Conservation (phyloP, 352 stramenopile genomes). For the Phytophthora sansomeana region DNA sequence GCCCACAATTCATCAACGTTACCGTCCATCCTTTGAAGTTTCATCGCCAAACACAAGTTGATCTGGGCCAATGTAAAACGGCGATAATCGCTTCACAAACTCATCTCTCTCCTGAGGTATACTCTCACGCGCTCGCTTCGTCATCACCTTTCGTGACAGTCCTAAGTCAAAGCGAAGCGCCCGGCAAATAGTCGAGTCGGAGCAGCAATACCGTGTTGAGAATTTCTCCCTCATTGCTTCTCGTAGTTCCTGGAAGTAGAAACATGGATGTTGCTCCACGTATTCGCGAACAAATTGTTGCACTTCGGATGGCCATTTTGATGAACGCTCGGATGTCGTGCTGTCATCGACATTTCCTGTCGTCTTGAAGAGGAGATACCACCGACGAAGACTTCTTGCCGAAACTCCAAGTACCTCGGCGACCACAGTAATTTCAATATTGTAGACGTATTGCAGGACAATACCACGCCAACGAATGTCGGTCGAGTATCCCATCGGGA, state of each 20-base stretch:
- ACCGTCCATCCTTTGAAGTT: too few species aligned
- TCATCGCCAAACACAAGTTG: too few species aligned
- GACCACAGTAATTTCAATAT: too few species aligned
- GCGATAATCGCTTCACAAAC: too few species aligned
- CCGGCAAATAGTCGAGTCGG: conserved; percentile 11
- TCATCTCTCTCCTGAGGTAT: neutral
- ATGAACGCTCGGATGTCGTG: neutral
- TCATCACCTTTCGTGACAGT: conserved; percentile 18
- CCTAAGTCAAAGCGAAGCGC: conserved; percentile 17
- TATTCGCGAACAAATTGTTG: conserved; percentile 16
- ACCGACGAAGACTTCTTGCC: conserved; percentile 3
- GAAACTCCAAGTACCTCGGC: neutral
- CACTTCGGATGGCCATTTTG: conserved; percentile 12
- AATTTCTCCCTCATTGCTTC: conserved; percentile 5
- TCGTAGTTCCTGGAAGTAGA: conserved; percentile 24
- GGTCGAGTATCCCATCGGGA: neutral
- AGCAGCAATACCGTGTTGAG: neutral
- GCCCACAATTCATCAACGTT: too few species aligned
- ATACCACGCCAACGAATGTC: neutral
- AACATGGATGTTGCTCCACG: conserved; percentile 16
- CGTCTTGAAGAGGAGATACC: neutral
- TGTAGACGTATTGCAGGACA: neutral
- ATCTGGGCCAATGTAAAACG: too few species aligned
- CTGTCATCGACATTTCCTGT: neutral
- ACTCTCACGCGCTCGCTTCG: conserved; percentile 14